phyloP scores from a whole-genome alignment of 495 filamentous ascomycete species.

The Xylaria castorea region DNA sequence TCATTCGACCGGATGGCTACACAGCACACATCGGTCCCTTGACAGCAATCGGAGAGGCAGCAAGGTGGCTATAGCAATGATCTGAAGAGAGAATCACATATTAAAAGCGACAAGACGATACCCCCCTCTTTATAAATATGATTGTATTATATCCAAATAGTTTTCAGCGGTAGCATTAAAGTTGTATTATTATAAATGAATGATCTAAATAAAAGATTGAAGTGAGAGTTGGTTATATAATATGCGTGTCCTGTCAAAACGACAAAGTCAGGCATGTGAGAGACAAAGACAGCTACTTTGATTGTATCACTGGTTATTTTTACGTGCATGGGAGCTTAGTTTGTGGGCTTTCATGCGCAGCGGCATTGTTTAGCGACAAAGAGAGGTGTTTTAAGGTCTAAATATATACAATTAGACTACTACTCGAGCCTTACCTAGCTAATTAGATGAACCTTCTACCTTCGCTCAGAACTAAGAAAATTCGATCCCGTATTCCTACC shows the following conservation, averaged over 20 bases:
- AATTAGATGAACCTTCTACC: not conserved
- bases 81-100: not conserved
- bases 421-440: not conserved
- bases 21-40: slow-evolving; percentile 36
- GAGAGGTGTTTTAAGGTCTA: not conserved
- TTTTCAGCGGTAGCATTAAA: not conserved
- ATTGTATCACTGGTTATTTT: not conserved
- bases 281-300: slow-evolving; percentile 7
- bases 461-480: not conserved
- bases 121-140: not conserved
- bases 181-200: not conserved
- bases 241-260: not conserved
- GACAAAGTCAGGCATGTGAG: not conserved
- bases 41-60: slow-evolving; percentile 30
- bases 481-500: not conserved
- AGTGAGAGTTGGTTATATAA: not conserved
- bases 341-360: not conserved
- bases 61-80: slow-evolving; percentile 27
- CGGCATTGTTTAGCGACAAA: slow-evolving; percentile 8
- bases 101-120: slow-evolving; percentile 1
- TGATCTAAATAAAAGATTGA: not conserved
- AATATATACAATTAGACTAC: slow-evolving; percentile 5
- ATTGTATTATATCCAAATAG: not conserved
- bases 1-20: slow-evolving; percentile 39
- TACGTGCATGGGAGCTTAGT: not conserved